Percentiles rank a stretch among this genome's conserved stretches.
Conservation (phyloP, 345 rosid species). For the Linum tenue region DNA sequence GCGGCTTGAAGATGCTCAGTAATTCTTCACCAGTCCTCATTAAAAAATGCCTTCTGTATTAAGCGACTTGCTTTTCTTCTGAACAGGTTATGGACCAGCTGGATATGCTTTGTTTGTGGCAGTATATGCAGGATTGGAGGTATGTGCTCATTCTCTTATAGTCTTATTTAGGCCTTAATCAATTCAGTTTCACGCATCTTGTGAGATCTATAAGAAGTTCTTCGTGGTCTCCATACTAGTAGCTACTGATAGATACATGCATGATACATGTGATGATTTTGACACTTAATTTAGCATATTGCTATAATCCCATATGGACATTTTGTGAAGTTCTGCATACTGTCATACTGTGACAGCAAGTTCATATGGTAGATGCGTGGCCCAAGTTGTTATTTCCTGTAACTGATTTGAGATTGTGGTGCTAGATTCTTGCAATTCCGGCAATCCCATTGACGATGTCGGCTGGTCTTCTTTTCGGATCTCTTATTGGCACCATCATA, state of each 20-base stretch:
- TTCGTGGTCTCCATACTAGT: not conserved
- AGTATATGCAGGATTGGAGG: slow-evolving; percentile 92
- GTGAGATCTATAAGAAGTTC: not conserved
- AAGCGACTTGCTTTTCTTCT: slow-evolving; percentile 10
- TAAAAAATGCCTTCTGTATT: not conserved
- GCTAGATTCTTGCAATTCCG: slow-evolving; percentile 84
- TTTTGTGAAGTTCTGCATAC: too few species aligned
- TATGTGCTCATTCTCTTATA: slow-evolving; percentile 22
- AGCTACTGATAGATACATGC: too few species aligned
- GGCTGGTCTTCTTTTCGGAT: slow-evolving; percentile 97
- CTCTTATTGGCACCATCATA: slow-evolving; percentile 72
- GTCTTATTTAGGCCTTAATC: not conserved
- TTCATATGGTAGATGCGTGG: not conserved
- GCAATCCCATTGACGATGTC: slow-evolving; percentile 96
- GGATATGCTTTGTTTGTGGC: slow-evolving; percentile 92
- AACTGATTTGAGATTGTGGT: slow-evolving; percentile 15
- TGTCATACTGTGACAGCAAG: not conserved
- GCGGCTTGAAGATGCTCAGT: too few species aligned
- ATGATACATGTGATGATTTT: too few species aligned
- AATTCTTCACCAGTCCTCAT: not conserved
- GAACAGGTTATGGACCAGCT: slow-evolving; percentile 81
- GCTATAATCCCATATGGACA: too few species aligned
- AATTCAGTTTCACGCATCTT: not conserved
- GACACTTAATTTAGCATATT: too few species aligned
- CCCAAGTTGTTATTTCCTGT: not conserved